A percentile compares a stretch with the other conserved stretches of the same genome.
phyloP scores from a whole-genome alignment of 2,329 filamentous ascomycete genomes.

The Colletotrichum sp. region DNA sequence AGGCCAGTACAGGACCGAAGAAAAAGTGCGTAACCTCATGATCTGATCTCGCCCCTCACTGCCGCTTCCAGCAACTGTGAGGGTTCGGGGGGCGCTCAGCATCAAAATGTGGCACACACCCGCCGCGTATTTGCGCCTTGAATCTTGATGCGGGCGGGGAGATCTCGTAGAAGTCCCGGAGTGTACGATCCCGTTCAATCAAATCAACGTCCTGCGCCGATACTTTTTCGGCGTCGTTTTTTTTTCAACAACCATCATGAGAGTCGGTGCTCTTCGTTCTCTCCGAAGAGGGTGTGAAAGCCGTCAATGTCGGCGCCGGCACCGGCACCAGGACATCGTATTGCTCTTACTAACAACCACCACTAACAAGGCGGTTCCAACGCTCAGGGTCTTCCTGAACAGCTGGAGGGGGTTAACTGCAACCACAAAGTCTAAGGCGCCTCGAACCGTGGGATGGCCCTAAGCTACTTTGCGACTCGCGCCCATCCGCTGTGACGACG shows the following conservation, averaged over 20 bases:
- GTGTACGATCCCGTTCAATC: background rate
- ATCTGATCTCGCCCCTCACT: background rate
- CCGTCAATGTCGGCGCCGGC: background rate
- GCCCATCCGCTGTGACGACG: background rate
- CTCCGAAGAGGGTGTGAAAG: conserved; percentile 6
- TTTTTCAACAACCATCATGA: background rate
- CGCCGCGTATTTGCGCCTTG: background rate
- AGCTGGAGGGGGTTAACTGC: background rate
- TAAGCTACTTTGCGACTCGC: background rate
- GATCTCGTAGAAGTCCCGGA: background rate
- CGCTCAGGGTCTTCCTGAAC: background rate
- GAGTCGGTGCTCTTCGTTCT: background rate
- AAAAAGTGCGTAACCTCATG: background rate
- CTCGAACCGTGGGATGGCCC: background rate
- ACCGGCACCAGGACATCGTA: background rate
- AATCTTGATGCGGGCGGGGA: background rate
- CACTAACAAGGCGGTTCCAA: background rate
- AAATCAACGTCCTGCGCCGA: background rate
- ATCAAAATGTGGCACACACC: background rate
- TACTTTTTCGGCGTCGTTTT: background rate
- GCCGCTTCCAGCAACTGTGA: background rate
- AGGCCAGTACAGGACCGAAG: background rate
- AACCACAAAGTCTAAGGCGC: background rate
- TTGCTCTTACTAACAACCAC: background rate
- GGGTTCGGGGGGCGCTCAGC: background rate